Evolutionary conservation across 2,329 filamentous ascomycete genomes (phyloP), one percentile per base, ranked within the genome.

Genomic region (Periconia sp.): DNA sequence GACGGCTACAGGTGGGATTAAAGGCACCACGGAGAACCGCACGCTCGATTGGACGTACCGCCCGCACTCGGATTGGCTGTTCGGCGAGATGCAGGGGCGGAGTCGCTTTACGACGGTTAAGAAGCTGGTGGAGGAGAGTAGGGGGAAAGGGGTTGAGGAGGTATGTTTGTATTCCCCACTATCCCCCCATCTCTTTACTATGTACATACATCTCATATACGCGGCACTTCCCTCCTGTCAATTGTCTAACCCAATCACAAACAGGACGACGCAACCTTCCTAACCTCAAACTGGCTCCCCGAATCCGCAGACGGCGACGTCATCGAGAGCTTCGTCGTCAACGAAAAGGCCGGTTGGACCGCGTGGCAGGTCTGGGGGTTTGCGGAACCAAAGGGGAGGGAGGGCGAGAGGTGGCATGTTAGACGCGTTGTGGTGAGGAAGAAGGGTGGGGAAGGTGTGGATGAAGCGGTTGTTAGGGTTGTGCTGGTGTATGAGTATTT

Each of bases 31-130:
- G 17, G 87, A 90, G 69, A 66, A 74, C 8, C 82, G 87, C 45
- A 74, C 68, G 1, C 72, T 88, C 2, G 81, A 88, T 68, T 85
- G 81, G 76, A 70, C 74, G 20, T 80, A 75, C 50, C 86, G 88
- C 62, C 82, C 84, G 58, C 90, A 92, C 78, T 77, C 77, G 20
- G 91, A 96, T 78, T 87, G 86, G 80, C 83, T 96, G 61, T 96
- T 95, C 71, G 92, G 92, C 54, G 77, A 76, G 51, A 82, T 94
- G 57, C 77, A 78, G 48, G 90, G 88, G 53, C 80, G 79, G 55
- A 84, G 81, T 42, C 74, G 78, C 44, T 85, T 81, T 69, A 64
- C 53, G n/a, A 71, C 75, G 35, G 59, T 76, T 10, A 51, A 58
- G 11, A 57, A 62, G 14, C 23, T 71, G 15, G 15, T 58, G 7